Conservation (phyloP, 2,329 filamentous ascomycete species). For the Hymenoscyphus albidus region DNA sequence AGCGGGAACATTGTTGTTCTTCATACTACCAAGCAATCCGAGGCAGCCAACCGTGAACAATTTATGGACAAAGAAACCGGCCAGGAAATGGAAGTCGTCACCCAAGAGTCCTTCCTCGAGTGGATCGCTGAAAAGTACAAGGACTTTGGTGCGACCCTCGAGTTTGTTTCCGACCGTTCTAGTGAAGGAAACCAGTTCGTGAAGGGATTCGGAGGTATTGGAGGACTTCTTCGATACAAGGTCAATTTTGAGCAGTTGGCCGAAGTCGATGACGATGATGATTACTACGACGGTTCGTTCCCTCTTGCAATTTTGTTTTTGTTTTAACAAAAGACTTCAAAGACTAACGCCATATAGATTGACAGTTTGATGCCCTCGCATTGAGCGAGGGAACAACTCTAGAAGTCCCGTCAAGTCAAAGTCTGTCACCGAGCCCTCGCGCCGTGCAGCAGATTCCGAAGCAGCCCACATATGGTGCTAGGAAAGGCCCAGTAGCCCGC, state of each 20-base stretch:
- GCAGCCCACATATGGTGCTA: constrained; percentile 35
- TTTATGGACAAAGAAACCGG: constrained; percentile 97
- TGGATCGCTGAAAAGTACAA: constrained; percentile 99
- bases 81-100: constrained; percentile 92
- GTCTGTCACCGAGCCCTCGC: constrained; percentile 42
- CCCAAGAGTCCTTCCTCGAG: constrained; percentile 92
- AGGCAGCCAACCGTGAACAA: constrained; percentile 67
- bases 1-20: constrained; percentile 69
- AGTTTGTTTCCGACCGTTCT: constrained; percentile 96
- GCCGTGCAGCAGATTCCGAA: constrained; percentile 43
- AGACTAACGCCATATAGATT: constrained; percentile 53
- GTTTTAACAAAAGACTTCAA: constrained; percentile 15
- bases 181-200: constrained; percentile 99
- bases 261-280: constrained; percentile 85
- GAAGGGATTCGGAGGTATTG: constrained; percentile 98
- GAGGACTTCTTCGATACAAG: constrained; percentile 96
- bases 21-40: constrained; percentile 84
- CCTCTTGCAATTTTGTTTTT: not conserved
- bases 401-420: constrained; percentile 45
- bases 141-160: constrained; percentile 90
- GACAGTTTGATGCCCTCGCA: constrained; percentile 86
- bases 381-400: constrained; percentile 79
- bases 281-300: constrained; percentile 72
- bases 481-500: constrained; percentile 41
- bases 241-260: constrained; percentile 99